phyloP scores from a whole-genome alignment of 352 stramenopile genomes.

The Phytophthora pistaciae region DNA sequence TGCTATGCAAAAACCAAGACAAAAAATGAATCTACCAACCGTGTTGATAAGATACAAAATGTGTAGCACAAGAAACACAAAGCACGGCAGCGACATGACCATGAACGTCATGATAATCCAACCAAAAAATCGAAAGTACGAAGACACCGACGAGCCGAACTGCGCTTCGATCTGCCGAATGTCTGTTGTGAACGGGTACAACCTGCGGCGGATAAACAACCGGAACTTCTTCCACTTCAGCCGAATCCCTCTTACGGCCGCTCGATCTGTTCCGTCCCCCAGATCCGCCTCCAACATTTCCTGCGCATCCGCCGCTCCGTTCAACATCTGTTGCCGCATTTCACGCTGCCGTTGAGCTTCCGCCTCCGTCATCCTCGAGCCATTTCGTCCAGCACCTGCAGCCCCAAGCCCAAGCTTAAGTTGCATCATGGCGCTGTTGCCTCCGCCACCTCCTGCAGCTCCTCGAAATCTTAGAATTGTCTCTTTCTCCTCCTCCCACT shows the following conservation, averaged over 20 bases:
- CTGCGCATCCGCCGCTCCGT: conserved; percentile 64
- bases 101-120: conserved; percentile 86
- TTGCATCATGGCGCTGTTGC: conserved; percentile 34
- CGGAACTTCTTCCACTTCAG: conserved; percentile 47
- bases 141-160: conserved; percentile 80
- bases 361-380: conserved; percentile 34
- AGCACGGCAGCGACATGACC: conserved; percentile 53
- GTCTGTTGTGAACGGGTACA: conserved; percentile 71
- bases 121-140: conserved; percentile 83
- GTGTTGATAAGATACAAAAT: conserved; percentile 33
- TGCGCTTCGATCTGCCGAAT: conserved; percentile 83
- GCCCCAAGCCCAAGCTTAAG: conserved; percentile 29
- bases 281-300: conserved; percentile 62
- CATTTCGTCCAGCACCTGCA: neutral
- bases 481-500: conserved; percentile 76
- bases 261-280: conserved; percentile 13
- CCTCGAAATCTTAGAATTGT: conserved; percentile 55
- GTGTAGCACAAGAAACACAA: conserved; percentile 67
- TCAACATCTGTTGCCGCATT: conserved; percentile 61
- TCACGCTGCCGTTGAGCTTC: conserved; percentile 57
- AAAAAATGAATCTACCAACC: conserved; percentile 5
- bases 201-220: conserved; percentile 31
- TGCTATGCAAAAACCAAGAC: neutral
- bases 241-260: conserved; percentile 22
- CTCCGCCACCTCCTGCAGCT: conserved; percentile 7